Base-by-base conservation (phyloP, 2,329 filamentous ascomycete genomes). In the Lecanicillium sp. region DNA sequence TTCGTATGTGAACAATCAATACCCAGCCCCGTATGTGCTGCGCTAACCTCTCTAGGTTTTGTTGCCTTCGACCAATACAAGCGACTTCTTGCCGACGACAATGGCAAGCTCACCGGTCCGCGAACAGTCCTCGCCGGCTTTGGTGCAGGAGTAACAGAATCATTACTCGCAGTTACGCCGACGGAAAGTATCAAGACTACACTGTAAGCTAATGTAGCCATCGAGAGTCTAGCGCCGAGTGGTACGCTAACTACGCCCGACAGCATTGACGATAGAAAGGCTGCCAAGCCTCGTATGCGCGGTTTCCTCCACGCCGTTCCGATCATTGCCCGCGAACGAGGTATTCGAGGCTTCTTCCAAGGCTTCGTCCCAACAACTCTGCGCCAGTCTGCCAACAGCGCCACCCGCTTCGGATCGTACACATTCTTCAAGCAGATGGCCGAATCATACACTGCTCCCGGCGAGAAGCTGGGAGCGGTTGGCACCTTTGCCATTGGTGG, bases 171-270 rank as follows among this genome's bases (percentile, higher is more conserved):
- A 10, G 92, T 98, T 25, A 98, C 92, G 25, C 92, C 92, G 0
- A 96, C 94, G 43, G 92, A 98, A 66, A 94, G 87, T 54, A 96
- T 98, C 65, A 98, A 98, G 72, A 98, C 92, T 36, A 94, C 94
- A 50, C 69, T 98, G 75, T 84, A 58, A 39, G 47, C 37, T 27
- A 1, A 2, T 15, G 18, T 9, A 6, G 14, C 15, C 2, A 29
- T 12, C 17, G 13, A 29, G 9, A 14, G 5, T 25, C 11, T 25
- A 25, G 22, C 22, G n/a, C n/a, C n/a, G 22, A 11, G 22, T 25
- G 22, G 22, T 20, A 5, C 11, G 22, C 33, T 31, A 30, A 36
- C 27, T 4, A 15, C n/a, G 18, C n/a, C n/a, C 19, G 9, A n/a
- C 49, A 88, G 84, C 29, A 97, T 98, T 57, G 92, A 98, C 58